phyloP scores from a whole-genome alignment of 2,329 filamentous ascomycete genomes.

The Sordariomycetes sp. region DNA sequence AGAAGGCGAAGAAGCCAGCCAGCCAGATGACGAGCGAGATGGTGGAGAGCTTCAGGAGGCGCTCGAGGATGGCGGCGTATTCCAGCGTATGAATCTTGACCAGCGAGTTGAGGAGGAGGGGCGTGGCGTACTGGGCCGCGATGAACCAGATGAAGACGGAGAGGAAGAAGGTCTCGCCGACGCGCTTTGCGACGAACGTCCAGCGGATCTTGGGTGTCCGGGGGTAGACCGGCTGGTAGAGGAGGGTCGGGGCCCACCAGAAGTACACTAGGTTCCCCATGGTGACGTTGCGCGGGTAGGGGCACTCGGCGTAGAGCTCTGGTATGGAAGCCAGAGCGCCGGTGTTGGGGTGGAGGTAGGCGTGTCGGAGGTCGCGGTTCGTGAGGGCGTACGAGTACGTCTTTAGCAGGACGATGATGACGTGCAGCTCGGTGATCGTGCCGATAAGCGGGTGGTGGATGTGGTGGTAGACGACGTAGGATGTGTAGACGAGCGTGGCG shows the following conservation, averaged over 20 bases:
- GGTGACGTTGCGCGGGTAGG: conserved; percentile 86
- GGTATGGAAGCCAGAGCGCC: conserved; percentile 60
- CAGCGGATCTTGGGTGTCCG: conserved; percentile 71
- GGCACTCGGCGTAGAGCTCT: conserved; percentile 67
- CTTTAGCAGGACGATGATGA: conserved; percentile 93
- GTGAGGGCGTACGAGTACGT: conserved; percentile 92
- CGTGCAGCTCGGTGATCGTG: conserved; percentile 79
- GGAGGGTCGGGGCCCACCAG: conserved; percentile 92
- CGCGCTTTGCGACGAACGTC: conserved; percentile 73
- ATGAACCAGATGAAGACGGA: conserved; percentile 91
- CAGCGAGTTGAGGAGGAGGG: conserved; percentile 78
- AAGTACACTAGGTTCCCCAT: conserved; percentile 84
- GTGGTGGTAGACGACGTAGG: conserved; percentile 75
- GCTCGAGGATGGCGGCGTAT: conserved; percentile 69
- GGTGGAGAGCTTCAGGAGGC: conserved; percentile 87
- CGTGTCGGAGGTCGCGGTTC: conserved; percentile 87
- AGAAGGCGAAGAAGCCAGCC: conserved; percentile 90
- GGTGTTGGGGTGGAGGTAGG: conserved; percentile 64
- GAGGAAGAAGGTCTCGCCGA: conserved; percentile 64
- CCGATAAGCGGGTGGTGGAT: conserved; percentile 92
- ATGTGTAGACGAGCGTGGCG: conserved; percentile 67
- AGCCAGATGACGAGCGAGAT: conserved; percentile 96
- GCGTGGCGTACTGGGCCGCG: conserved; percentile 86
- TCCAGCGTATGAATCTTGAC: conserved; percentile 76
- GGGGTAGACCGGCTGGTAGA: conserved; percentile 95